These are phyloP conservation scores for Salvia splendens DNA, from an alignment of 257 asterid genomes.

Conservation along the genomic window DNA sequence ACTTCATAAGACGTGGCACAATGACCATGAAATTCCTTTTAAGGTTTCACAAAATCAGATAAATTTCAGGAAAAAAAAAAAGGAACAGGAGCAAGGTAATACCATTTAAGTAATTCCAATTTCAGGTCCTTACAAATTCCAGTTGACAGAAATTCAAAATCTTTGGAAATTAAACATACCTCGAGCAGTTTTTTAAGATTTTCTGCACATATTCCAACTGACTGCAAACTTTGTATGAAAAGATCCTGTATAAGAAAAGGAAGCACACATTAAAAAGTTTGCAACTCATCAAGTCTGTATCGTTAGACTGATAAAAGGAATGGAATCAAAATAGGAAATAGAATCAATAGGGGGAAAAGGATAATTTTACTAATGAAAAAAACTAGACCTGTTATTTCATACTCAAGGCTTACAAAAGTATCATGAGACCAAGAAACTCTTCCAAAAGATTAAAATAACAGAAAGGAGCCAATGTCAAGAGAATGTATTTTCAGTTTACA, in stretches of 20 bases:
- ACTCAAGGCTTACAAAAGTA: conserved; percentile 10
- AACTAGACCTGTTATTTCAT: conserved; percentile 17
- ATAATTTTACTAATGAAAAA: background rate
- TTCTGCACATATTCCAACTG: conserved; percentile 83
- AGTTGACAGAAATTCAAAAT: conserved; percentile 18
- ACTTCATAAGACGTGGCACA: conserved; percentile 73
- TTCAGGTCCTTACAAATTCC: conserved; percentile 27
- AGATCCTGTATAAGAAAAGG: conserved; percentile 58
- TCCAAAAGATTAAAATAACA: background rate
- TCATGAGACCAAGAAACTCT: conserved; percentile 1
- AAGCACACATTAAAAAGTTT: conserved; percentile 22
- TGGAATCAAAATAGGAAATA: background rate
- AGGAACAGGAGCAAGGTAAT: conserved; percentile 23
- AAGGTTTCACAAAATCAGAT: conserved; percentile 31
- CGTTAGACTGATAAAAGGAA: background rate
- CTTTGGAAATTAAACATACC: conserved; percentile 49
- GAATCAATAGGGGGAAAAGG: conserved; percentile 3
- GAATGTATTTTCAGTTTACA: background rate
- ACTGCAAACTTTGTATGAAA: conserved; percentile 88
- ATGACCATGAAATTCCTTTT: conserved; percentile 84
- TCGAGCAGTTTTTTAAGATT: conserved; percentile 91
- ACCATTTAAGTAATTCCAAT: conserved; percentile 4
- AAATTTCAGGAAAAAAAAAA: conserved; percentile 29
- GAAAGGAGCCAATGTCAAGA: background rate
- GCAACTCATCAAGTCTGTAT: conserved; percentile 12